A percentile compares a stretch with the other conserved stretches of the same genome.
phyloP scores from a whole-genome alignment of 805 yeast genomes.

The Kluyveromyces siamensis region DNA sequence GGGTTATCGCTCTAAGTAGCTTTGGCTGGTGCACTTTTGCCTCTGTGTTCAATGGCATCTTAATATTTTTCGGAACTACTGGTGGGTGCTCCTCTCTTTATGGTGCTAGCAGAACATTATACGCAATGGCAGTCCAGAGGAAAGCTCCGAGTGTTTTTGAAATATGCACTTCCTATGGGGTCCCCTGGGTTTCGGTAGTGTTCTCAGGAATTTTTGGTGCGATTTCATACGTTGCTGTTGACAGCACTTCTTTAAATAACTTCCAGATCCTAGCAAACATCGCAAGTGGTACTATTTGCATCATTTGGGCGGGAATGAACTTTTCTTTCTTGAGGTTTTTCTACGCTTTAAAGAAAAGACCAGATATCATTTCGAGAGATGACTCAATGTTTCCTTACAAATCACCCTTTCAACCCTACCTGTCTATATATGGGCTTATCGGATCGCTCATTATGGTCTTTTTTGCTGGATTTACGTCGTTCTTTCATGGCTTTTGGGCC shows the following conservation, averaged over 20 bases:
- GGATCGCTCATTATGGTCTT: slow-evolving; percentile 44
- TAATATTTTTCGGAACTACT: slow-evolving; percentile 47
- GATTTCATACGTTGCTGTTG: slow-evolving; percentile 51
- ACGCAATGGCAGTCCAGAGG: slow-evolving; percentile 44
- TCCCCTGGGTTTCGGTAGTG: slow-evolving; percentile 63
- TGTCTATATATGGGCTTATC: slow-evolving; percentile 52
- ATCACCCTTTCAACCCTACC: slow-evolving; percentile 62
- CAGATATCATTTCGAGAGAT: slow-evolving; percentile 55
- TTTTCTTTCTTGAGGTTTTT: slow-evolving; percentile 55
- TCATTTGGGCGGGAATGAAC: slow-evolving; percentile 74
- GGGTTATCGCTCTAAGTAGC: slow-evolving; percentile 46
- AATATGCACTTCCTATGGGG: slow-evolving; percentile 53
- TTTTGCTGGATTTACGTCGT: slow-evolving; percentile 55
- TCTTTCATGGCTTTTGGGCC: slow-evolving; percentile 51
- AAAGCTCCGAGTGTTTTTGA: slow-evolving; percentile 56
- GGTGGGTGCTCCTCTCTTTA: slow-evolving; percentile 50
- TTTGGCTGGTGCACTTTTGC: slow-evolving; percentile 45
- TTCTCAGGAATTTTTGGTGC: slow-evolving; percentile 54
- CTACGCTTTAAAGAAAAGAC: slow-evolving; percentile 49
- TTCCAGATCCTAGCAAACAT: slow-evolving; percentile 61
- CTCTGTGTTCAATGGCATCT: slow-evolving; percentile 41
- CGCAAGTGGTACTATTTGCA: slow-evolving; percentile 63
- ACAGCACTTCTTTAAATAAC: slow-evolving; percentile 47
- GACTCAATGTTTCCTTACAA: slow-evolving; percentile 59
- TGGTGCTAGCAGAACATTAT: slow-evolving; percentile 52